These are phyloP conservation scores for Debaryomycetaceae sp. DNA, from an alignment of 1,139 yeast genomes.

Conservation along the genomic window DNA sequence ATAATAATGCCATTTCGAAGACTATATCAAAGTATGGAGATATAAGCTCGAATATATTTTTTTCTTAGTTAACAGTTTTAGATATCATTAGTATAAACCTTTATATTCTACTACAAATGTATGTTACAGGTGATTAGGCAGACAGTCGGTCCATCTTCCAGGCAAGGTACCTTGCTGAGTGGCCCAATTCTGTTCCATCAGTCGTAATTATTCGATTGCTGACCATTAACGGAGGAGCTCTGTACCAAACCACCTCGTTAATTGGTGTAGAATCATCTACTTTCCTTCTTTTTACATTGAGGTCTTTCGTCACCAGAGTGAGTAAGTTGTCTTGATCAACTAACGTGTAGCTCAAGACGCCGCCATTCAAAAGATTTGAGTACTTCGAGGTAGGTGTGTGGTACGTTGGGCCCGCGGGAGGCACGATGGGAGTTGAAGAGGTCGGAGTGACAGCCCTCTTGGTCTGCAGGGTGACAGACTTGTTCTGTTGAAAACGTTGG, in stretches of 20 bases:
- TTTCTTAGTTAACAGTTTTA: too few relatives aligned
- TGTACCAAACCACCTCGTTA: slow-evolving; percentile 74
- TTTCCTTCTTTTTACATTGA: slow-evolving; percentile 22
- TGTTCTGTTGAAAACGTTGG: slow-evolving; percentile 16
- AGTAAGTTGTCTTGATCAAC: slow-evolving; percentile 18
- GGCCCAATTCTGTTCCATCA: slow-evolving; percentile 46
- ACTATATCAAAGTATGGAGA: too few relatives aligned
- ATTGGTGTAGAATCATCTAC: slow-evolving; percentile 18
- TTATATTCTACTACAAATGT: not conserved
- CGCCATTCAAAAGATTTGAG: slow-evolving; percentile 39
- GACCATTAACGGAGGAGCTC: slow-evolving; percentile 70
- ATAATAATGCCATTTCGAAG: slow-evolving; percentile 3
- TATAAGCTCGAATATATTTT: too few relatives aligned
- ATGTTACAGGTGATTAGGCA: not conserved
- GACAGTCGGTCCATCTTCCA: slow-evolving; percentile 44
- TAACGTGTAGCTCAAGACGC: slow-evolving; percentile 37
- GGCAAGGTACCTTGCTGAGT: slow-evolving; percentile 66
- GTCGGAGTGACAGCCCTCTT: slow-evolving; percentile 23
- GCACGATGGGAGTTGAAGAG: slow-evolving; percentile 12
- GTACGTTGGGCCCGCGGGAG: slow-evolving; percentile 16
- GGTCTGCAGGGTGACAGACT: slow-evolving; percentile 12
- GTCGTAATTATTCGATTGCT: slow-evolving; percentile 44
- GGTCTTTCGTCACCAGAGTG: slow-evolving; percentile 15
- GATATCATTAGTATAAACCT: too few relatives aligned
- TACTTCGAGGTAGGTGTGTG: slow-evolving; percentile 34